phyloP scores from a whole-genome alignment of 257 asterid species.

The Apocynum venetum region DNA sequence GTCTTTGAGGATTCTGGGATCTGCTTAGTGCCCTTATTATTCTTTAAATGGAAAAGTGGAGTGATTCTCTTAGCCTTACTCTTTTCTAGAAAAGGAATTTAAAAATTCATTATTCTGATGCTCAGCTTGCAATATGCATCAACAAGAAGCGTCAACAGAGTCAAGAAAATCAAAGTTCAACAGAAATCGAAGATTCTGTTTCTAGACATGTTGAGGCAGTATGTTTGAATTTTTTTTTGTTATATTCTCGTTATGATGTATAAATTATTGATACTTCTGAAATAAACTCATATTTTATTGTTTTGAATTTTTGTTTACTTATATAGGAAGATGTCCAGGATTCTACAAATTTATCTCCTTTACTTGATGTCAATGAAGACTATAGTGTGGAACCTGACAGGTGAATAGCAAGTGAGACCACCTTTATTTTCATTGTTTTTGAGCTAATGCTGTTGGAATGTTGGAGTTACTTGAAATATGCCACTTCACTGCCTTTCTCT shows the following conservation, averaged over 20 bases:
- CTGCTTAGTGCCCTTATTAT: background rate
- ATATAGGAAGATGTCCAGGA: slow-evolving; percentile 41
- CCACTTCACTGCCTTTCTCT: background rate
- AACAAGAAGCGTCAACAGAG: slow-evolving; percentile 45
- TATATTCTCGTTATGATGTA: slow-evolving; percentile 12
- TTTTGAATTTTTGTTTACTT: slow-evolving; percentile 16
- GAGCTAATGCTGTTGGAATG: slow-evolving; percentile 14
- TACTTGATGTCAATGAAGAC: slow-evolving; percentile 34
- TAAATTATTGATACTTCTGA: slow-evolving; percentile 4
- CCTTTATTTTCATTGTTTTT: slow-evolving; percentile 23
- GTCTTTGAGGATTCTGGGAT: background rate
- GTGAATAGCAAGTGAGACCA: slow-evolving; percentile 53
- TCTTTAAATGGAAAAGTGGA: background rate
- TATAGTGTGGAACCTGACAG: slow-evolving; percentile 40
- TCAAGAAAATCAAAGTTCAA: slow-evolving; percentile 33
- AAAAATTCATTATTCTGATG: slow-evolving; percentile 19
- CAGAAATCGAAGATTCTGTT: slow-evolving; percentile 29
- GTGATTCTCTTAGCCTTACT: background rate
- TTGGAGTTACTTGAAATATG: background rate
- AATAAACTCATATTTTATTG: slow-evolving; percentile 13
- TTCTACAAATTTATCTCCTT: slow-evolving; percentile 36
- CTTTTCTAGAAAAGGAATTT: background rate
- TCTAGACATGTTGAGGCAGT: slow-evolving; percentile 34
- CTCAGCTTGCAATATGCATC: slow-evolving; percentile 84
- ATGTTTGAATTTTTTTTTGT: slow-evolving; percentile 21